Evolutionary conservation across 495 filamentous ascomycete species (phyloP), one percentile per base, ranked within the genome.

Genomic region (Penicillium pancosmium): DNA sequence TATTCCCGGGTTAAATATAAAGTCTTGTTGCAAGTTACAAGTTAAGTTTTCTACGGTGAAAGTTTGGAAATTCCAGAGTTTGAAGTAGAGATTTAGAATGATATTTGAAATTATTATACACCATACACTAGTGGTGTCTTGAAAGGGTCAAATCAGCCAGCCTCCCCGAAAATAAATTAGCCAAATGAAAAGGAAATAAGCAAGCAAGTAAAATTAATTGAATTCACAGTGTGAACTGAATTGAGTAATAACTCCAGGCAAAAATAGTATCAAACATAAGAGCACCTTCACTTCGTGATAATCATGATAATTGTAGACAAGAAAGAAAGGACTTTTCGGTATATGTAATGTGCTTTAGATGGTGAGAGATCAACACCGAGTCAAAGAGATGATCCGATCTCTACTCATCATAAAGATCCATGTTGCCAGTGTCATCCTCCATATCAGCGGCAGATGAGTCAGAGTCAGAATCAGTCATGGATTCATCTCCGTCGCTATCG

Each of bases 361-460:
- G 27, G 27, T 31, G 1, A 31, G 8, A 31, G 27, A 6, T 31
- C 27, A 6, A 31, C 5, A 31, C 27, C 27, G 27, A 31, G 10
- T 38, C 36, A 38, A 13, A 38, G 9, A 38, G 12, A 13, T 9
- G 41, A 44, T 40, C 36, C 10, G 36, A 18, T 18, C 15, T 70
- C 70, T 79, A 84, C 55, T 89, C 83, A 67, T 92, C 84, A 73
- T 92, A 92, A 34, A 92, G 82, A 68, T 92, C 90, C 87, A 91
- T 89, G 57, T 86, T 86, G 23, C 82, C 85, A 35, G 68, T 74
- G 16, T 67, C 73, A 63, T 89, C 87, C 23, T 83, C 77, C 54
- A 91, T 79, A 61, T 86, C 83, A 19, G 88, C 89, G 23, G 86
- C 65, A 2, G 88, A 83, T 46, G 88, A 83, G 47, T 93, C 91